phyloP scores from a whole-genome alignment of 2,329 filamentous ascomycete genomes.

The Sphaerulina populicola region DNA sequence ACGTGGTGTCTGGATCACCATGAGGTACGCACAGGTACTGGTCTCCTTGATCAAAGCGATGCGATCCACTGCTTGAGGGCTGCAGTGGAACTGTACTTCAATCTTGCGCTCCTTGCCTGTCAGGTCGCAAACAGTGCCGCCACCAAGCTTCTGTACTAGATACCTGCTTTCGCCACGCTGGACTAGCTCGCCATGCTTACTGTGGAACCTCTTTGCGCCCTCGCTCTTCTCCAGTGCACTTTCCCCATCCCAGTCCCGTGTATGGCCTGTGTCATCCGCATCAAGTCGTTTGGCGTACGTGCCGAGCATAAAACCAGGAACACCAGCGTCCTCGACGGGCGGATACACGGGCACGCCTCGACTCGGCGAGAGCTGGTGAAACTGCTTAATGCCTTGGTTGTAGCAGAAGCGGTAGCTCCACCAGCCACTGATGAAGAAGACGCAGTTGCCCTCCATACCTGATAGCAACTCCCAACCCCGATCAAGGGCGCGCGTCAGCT shows the following conservation, averaged over 20 bases:
- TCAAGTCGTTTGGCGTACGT: slow-evolving; percentile 38
- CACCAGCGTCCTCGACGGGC: slow-evolving; percentile 67
- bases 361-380: slow-evolving; percentile 68
- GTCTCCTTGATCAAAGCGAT: slow-evolving; percentile 93
- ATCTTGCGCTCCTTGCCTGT: slow-evolving; percentile 74
- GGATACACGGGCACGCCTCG: slow-evolving; percentile 59
- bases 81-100: slow-evolving; percentile 75
- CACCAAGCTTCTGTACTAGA: slow-evolving; percentile 70
- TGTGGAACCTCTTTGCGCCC: slow-evolving; percentile 33
- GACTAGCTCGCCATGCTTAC: slow-evolving; percentile 47
- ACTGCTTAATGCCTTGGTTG: slow-evolving; percentile 77
- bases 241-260: slow-evolving; percentile 23
- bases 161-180: slow-evolving; percentile 77
- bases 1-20: slow-evolving; percentile 83
- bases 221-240: slow-evolving; percentile 27
- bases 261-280: slow-evolving; percentile 27
- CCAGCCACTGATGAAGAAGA: slow-evolving; percentile 82
- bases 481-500: slow-evolving; percentile 66
- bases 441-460: slow-evolving; percentile 67
- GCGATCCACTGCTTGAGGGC: slow-evolving; percentile 63
- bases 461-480: slow-evolving; percentile 73
- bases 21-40: slow-evolving; percentile 82
- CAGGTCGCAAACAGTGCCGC: slow-evolving; percentile 76
- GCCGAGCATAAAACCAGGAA: slow-evolving; percentile 70
- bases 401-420: slow-evolving; percentile 97